Evolutionary conservation across 495 filamentous ascomycete species (phyloP).

Genomic region (Schizothecium vesticola): DNA sequence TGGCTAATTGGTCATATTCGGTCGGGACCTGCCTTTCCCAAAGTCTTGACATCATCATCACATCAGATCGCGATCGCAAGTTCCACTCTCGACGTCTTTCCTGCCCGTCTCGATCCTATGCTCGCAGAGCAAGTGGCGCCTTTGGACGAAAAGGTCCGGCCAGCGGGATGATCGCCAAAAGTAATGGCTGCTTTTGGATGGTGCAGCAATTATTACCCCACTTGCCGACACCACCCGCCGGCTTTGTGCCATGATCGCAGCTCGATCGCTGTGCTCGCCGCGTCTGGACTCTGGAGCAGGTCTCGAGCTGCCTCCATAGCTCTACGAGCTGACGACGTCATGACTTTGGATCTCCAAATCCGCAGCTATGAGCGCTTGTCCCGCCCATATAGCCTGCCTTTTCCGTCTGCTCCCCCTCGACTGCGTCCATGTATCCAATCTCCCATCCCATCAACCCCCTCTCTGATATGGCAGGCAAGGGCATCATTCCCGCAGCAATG

Average conservation of each 20-base stretch:
- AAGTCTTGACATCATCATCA: neutral
- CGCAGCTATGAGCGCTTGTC: neutral
- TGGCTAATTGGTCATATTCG: neutral
- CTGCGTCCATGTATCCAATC: neutral
- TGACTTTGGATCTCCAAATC: neutral
- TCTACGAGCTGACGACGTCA: neutral
- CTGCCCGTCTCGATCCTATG: neutral
- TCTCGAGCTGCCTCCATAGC: neutral
- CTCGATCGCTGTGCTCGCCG: no score
- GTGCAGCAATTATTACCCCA: neutral
- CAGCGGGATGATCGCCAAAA: neutral
- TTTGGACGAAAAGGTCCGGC: neutral
- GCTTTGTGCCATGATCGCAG: neutral
- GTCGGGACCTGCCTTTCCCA: neutral
- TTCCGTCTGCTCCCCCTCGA: neutral
- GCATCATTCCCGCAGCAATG: conserved; percentile 19
- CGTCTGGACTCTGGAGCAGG: neutral
- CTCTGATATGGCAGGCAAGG: neutral
- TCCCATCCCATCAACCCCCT: neutral
- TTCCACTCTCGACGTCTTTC: neutral
- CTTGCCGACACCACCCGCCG: neutral
- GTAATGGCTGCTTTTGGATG: neutral
- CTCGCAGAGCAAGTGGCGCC: neutral
- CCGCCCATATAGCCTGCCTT: neutral
- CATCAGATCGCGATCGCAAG: neutral